A percentile compares a stretch with the other conserved stretches of the same genome.
Evolutionary conservation across 2,329 filamentous ascomycete genomes (phyloP).

Genomic region (Penicillium concentricum): DNA sequence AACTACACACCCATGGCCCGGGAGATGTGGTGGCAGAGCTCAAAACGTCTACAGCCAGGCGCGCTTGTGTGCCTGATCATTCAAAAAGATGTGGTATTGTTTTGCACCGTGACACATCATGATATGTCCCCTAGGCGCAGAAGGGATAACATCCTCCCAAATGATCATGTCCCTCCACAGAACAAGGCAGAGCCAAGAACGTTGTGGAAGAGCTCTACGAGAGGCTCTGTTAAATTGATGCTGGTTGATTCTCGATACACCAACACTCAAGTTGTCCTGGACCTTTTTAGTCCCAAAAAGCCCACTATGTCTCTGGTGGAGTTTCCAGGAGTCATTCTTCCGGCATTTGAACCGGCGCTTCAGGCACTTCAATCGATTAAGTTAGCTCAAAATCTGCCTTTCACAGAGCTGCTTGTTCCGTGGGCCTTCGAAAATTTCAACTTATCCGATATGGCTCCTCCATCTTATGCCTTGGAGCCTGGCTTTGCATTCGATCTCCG

Average conservation of each 20-base stretch:
- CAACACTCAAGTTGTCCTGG: slow-evolving; percentile 19
- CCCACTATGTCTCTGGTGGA: slow-evolving; percentile 51
- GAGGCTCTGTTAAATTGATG: slow-evolving; percentile 30
- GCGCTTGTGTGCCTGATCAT: slow-evolving; percentile 31
- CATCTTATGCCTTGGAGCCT: slow-evolving; percentile 50
- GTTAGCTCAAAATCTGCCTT: slow-evolving; percentile 47
- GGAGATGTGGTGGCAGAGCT: slow-evolving; percentile 31
- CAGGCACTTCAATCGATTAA: slow-evolving; percentile 57
- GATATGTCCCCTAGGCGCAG: slow-evolving; percentile 8
- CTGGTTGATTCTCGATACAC: slow-evolving; percentile 29
- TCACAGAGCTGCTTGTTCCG: slow-evolving; percentile 45
- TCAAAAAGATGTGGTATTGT: slow-evolving; percentile 19
- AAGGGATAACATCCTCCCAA: too few relatives aligned
- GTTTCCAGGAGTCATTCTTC: slow-evolving; percentile 60
- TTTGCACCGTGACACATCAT: slow-evolving; percentile 25
- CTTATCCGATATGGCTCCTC: slow-evolving; percentile 41
- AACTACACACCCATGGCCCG: slow-evolving; percentile 7
- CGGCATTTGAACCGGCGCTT: slow-evolving; percentile 59
- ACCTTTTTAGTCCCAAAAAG: slow-evolving; percentile 8
- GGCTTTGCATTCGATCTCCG: slow-evolving; percentile 50
- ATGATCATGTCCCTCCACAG: not conserved
- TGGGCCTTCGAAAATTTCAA: slow-evolving; percentile 6
- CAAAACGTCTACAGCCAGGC: slow-evolving; percentile 29
- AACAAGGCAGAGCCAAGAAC: slow-evolving; percentile 7
- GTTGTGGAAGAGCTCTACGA: slow-evolving; percentile 26